Evolutionary conservation across 768 basidiomycete species (phyloP), one percentile per base, ranked within the genome.

Genomic region (Amanita muscaria): DNA sequence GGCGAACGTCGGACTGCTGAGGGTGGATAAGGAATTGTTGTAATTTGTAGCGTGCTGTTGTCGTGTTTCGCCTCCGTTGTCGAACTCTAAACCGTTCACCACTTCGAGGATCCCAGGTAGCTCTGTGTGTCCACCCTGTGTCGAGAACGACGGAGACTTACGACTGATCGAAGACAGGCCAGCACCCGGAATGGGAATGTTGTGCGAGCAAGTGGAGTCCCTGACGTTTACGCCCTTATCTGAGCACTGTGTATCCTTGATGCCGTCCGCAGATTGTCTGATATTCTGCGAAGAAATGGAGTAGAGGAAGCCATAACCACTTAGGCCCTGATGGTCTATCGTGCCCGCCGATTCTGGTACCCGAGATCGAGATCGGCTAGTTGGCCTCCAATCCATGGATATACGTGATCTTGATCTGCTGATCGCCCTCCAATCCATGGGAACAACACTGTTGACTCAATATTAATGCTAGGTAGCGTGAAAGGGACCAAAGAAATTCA

Each of bases 381-480:
- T 65, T 25, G 86, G 81, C 46, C 83, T 72, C 90, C 90, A 92
- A 60, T 93, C 90, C 87, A 93, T 90, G 16, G 86, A 82, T 53
- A 83, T 82, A 18, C 91, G 79, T 11, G 91, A 93, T 55, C 90
- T 77, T 19, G 91, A 94, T 51, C 91, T 76, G 63, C 89, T 92
- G 59, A 90, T 79, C 24, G 87, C 81, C 39, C 90, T 74, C 92
- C 91, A 96, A 57, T 94, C 92, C 91, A 96, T 96, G 21, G 80
- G 65, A 35, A 75, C 73, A 43, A 69, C 67, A 48, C 81, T 80
- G 42, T 49, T 49, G 59, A 56, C 37, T 43, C 37, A 46, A 34
- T 34, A 49, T 45, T 33, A 50, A 35, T 25, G 34, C 25, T 39
- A n/a, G 37, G n/a, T 25, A 41, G 42, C 11, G n/a, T 45, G 31